Evolutionary conservation across 1,284 basidiomycete genomes (phyloP), one percentile per base, ranked within the genome.

Genomic region (Pseudozyma tsukubaensis): DNA sequence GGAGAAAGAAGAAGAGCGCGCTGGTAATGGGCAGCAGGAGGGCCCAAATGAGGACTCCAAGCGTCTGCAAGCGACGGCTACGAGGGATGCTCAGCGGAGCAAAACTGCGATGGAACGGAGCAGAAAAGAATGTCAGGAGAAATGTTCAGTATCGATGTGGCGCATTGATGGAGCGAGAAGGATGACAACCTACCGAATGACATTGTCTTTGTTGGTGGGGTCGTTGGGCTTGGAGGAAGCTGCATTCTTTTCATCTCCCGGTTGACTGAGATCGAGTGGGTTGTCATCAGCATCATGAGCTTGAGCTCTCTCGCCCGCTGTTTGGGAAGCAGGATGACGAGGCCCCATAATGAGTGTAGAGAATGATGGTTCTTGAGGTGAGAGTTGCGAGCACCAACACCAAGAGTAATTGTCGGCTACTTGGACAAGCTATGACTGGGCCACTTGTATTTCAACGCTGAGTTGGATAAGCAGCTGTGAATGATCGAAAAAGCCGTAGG

Each of bases 41-140:
- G 14, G 92, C 92, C 94, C 93, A 97, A 54, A 91, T 80, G 12
- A 94, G 91, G 43, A 99, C 95, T 0, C 79, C 80, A 19, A 81
- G 72, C 4, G 85, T 85, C 55, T 85, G 85, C n/a, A 83, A 45
- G 1, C 79, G 59, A 10, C 81, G 75, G 44, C 73, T 75, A 24
- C 72, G 71, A 9, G 82, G 82, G 12, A 84, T 77, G 8, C 65
- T 71, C 13, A 82, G 69, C 10, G 82, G 81, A 4, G 77, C 82
- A 45, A 84, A 82, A 39, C 74, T 74, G 57, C 21, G 12, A 34
- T 24, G 12, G 32, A 34, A 19, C 11, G 11, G n/a, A 43, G 13
- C 12, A 6, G 12, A 24, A 53, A n/a, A 21, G 18, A 37, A 45
- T n/a, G 43, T 39, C 34, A 21, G 32, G n/a, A n/a, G n/a, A n/a